Evolutionary conservation across 2,329 filamentous ascomycete species (phyloP).

Genomic region (Achaetomium macrosporum): DNA sequence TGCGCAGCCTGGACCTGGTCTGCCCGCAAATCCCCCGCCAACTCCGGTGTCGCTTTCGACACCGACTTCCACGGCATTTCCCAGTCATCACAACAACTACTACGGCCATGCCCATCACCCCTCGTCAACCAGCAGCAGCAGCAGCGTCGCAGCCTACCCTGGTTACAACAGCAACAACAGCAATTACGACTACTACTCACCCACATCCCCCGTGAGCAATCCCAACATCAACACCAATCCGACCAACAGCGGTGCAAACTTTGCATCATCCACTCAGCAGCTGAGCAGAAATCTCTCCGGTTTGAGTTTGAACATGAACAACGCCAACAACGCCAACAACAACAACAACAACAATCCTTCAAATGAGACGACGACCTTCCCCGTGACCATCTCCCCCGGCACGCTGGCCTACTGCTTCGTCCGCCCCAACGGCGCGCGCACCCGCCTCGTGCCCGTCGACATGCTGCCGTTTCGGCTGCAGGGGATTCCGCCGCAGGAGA

Average conservation of each 20-base stretch:
- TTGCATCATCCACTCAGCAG: no score
- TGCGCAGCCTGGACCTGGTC: background rate
- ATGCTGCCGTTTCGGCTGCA: conserved; percentile 38
- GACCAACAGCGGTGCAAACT: background rate
- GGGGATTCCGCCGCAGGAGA: conserved; percentile 40
- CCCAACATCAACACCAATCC: background rate
- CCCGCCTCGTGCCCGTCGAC: conserved; percentile 51
- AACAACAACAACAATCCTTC: background rate
- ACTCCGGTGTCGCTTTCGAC: conserved; percentile 7
- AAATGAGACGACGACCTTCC: conserved; percentile 31
- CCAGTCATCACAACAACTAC: background rate
- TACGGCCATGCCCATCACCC: conserved; percentile 1
- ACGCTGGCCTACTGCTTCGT: conserved; percentile 47
- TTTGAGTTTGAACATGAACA: background rate
- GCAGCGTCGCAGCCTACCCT: background rate
- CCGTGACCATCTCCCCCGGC: conserved; percentile 19
- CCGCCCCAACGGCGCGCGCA: conserved; percentile 48
- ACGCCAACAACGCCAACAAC: background rate
- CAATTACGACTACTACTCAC: background rate
- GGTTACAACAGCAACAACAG: no score
- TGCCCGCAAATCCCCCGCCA: background rate
- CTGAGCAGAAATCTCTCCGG: no score
- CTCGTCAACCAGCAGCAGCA: background rate
- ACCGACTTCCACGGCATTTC: background rate
- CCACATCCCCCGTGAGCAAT: background rate